Base-by-base conservation (phyloP, 192 early-diverging fungal genomes). In the Entomortierella chlamydospora region DNA sequence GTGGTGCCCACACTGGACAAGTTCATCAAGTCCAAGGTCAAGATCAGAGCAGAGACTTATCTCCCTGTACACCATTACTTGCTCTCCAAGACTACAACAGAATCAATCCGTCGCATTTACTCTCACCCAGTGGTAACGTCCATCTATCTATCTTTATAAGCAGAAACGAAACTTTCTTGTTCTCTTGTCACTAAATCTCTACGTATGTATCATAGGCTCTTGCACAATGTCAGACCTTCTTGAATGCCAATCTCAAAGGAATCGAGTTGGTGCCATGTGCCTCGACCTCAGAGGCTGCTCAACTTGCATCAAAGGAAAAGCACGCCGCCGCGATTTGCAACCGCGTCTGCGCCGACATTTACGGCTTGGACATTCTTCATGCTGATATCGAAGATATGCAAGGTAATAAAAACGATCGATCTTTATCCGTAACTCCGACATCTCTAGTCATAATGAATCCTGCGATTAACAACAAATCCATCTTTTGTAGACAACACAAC, bases 261-360 rank as follows among this genome's bases (percentile, higher is more conserved):
- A 94, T 91, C 26, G 88, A 91, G 52, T 87, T 90, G 8, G 76
- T 97, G 25, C 85, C 89, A 0, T 94, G 95, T 9, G 81, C 90
- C 15, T 96, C 95, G 4, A 99, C 96, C 8, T 88, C 91, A 9
- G 84, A 92, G 49, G 97, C 96, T 9, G 97, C 97, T n/a, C 87
- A 98, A 68, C 74, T 95, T 57, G 94, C 95, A 0, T 84, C 93
- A 0, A 72, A 86, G 50, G 95, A 98, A 54, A 87, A 87, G 20
- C 85, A 85, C 54, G 83, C 94, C 0, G 96, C 96, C 0, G 94
- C 96, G 0, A 89, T 99, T 29, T 93, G 94, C 51, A 94, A 89
- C 77, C 83, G 81, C 17, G 89, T 91, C 1, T 97, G 95, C 58
- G 91, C 93, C 3, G 78, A 88, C 15, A 71, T 99, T 37, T 97